Evolutionary conservation across 768 basidiomycete genomes (phyloP), one percentile per base, ranked within the genome.

Genomic region (Infundibulicybe gibba): DNA sequence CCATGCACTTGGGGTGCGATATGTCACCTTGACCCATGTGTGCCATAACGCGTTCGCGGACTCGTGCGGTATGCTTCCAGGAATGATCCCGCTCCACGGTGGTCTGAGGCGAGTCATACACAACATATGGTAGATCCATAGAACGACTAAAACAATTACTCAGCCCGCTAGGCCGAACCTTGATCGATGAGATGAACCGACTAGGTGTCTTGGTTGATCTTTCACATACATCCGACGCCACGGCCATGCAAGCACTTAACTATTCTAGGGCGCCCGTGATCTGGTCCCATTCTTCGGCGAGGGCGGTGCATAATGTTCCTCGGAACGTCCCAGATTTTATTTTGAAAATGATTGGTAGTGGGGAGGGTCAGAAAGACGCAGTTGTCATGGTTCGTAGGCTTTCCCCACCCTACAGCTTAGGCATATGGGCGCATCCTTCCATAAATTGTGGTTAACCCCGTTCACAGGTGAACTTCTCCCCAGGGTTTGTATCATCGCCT

Each of bases 21-120:
- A 97, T 62, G 69, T 97, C 53, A 97, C 95, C 19, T 71, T 98
- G 32, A 95, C 95, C 0, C 94, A 97, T 64, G 74, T 65, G 6
- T 97, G 94, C 68, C 88, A 94, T 70, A 95, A 95, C 58, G 85
- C 81, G 10, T 92, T 91, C 56, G 90, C 90, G 4, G 90, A 91
- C 60, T 89, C 88, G 14, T 83, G 82, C 49, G 91, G 92, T 14
- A 71, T 75, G 47, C 56, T 77, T 32, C 69, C 71, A 8, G 72
- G 73, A 13, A 73, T 76, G 4, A 61, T 68, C 12, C 84, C 87
- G 11, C 65, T 77, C 6, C 86, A 91, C 44, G 43, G 45, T 12
- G 54, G 54, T 19, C 45, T 56, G 43, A 55, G 57, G 56, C 25
- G 25, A 25, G 25, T 25, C 25, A 4, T 25, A 25, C 25, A 8